Percentiles rank a stretch among this genome's conserved stretches.
Evolutionary conservation across 2,329 filamentous ascomycete genomes (phyloP).

Genomic region (Pestalotiopsis sp.): DNA sequence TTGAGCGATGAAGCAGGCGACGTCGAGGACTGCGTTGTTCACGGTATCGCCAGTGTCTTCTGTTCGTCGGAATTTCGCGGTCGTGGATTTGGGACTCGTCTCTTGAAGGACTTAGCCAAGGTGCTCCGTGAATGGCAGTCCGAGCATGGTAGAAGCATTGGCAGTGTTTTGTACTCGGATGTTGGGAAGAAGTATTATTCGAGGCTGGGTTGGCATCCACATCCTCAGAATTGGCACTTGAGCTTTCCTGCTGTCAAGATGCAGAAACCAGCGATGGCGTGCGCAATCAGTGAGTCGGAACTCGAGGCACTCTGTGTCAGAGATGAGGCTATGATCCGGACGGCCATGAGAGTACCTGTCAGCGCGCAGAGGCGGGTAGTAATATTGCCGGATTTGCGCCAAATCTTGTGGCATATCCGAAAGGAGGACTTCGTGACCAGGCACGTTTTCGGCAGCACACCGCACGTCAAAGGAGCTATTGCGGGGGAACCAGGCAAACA

Average conservation of each 20-base stretch:
- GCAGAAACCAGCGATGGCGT: not conserved
- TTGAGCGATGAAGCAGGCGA: conserved; percentile 15
- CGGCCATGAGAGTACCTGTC: not conserved
- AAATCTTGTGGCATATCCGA: conserved; percentile 24
- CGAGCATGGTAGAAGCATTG: conserved; percentile 13
- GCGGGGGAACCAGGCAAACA: conserved; percentile 10
- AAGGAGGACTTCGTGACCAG: conserved; percentile 21
- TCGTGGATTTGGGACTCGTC: conserved; percentile 19
- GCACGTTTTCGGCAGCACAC: conserved; percentile 16
- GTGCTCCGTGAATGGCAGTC: conserved; percentile 16
- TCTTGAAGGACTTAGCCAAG: conserved; percentile 19
- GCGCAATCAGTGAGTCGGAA: not conserved
- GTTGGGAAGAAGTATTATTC: conserved; percentile 21
- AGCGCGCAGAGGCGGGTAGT: conserved; percentile 11
- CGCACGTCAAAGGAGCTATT: conserved; percentile 19
- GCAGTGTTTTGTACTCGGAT: conserved; percentile 22
- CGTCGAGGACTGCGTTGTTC: conserved; percentile 12
- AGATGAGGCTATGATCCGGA: not conserved
- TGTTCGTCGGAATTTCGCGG: conserved; percentile 11
- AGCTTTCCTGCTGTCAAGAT: conserved; percentile 10
- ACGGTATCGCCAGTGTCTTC: conserved; percentile 18
- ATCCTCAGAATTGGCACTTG: conserved; percentile 18
- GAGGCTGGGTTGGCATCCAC: conserved; percentile 18
- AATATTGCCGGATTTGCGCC: conserved; percentile 19
- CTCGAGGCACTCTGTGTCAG: not conserved